Conservation (phyloP, 2,329 filamentous ascomycete genomes). For the Alternaria postmessia region DNA sequence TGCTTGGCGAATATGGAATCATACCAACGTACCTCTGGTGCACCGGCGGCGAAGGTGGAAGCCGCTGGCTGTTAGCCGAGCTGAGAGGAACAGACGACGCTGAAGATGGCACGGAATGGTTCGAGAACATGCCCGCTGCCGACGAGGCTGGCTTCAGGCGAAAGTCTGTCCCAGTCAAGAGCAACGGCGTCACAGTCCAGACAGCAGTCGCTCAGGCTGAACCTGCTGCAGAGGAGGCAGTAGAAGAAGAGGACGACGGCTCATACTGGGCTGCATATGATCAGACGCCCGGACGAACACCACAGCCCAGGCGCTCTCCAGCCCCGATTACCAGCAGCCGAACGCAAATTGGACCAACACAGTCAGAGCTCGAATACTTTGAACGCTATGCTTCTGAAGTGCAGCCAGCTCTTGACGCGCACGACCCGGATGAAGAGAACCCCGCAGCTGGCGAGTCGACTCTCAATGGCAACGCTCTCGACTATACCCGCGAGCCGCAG, state of each 20-base stretch:
- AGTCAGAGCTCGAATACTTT: constrained; percentile 75
- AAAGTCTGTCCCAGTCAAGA: constrained; percentile 30
- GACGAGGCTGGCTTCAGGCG: constrained; percentile 59
- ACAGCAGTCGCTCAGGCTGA: constrained; percentile 21
- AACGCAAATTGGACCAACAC: constrained; percentile 46
- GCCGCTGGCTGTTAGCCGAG: constrained; percentile 78
- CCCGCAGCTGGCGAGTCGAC: constrained; percentile 59
- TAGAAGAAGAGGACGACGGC: constrained; percentile 70
- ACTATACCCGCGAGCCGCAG: constrained; percentile 51
- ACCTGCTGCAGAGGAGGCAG: constrained; percentile 19
- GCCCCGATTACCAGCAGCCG: constrained; percentile 59
- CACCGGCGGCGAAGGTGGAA: constrained; percentile 68
- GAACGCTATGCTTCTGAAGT: constrained; percentile 77
- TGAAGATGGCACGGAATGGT: constrained; percentile 66
- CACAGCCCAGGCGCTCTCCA: constrained; percentile 65
- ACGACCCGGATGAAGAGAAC: constrained; percentile 77
- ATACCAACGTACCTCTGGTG: constrained; percentile 75
- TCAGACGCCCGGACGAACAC: constrained; percentile 62
- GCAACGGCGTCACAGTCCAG: constrained; percentile 25
- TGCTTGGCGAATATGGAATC: constrained; percentile 68
- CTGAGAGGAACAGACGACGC: constrained; percentile 66
- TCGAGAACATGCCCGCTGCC: constrained; percentile 66
- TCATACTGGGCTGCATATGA: constrained; percentile 86
- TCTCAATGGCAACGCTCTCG: constrained; percentile 61
- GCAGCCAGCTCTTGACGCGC: constrained; percentile 80